Evolutionary conservation across 1,139 yeast species (phyloP).

Genomic region (Tardiomyces depauwii): DNA sequence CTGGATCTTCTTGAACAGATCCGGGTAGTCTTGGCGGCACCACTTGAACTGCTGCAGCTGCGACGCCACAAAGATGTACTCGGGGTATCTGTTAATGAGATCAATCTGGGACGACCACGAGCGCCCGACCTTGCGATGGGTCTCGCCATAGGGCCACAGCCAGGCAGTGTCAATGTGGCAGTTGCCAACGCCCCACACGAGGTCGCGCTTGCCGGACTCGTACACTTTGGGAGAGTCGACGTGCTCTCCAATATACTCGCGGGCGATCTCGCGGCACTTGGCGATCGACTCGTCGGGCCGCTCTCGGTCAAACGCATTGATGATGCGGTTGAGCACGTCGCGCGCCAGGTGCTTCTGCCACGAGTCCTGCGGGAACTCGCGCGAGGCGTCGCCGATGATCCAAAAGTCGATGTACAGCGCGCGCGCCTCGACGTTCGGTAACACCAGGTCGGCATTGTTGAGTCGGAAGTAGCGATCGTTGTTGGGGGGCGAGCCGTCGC

Average conservation of each 20-base stretch:
- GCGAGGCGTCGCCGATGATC: slow-evolving; percentile 83
- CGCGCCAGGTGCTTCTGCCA: slow-evolving; percentile 85
- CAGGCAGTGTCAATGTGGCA: slow-evolving; percentile 98
- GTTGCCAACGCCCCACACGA: slow-evolving; percentile 76
- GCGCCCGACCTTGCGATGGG: slow-evolving; percentile 80
- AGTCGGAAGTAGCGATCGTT: slow-evolving; percentile 61
- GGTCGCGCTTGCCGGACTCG: slow-evolving; percentile 9
- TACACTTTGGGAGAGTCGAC: slow-evolving; percentile 57
- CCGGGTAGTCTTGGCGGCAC: slow-evolving; percentile 80
- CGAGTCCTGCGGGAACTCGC: slow-evolving; percentile 62
- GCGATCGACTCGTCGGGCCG: slow-evolving; percentile 36
- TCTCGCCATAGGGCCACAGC: slow-evolving; percentile 98
- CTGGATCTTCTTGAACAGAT: slow-evolving; percentile 49
- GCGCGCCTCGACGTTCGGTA: slow-evolving; percentile 74
- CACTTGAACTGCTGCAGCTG: slow-evolving; percentile 95
- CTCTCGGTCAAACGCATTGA: slow-evolving; percentile 64
- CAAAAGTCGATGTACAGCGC: slow-evolving; percentile 71
- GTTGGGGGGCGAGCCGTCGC: slow-evolving; percentile 59
- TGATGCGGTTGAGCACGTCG: slow-evolving; percentile 62
- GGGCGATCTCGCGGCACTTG: slow-evolving; percentile 59
- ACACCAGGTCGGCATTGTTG: slow-evolving; percentile 61
- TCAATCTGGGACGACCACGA: slow-evolving; percentile 93
- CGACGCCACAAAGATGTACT: slow-evolving; percentile 86
- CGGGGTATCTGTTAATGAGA: slow-evolving; percentile 79
- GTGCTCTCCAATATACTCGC: slow-evolving; percentile 49